Evolutionary conservation across 192 early-diverging fungal species (phyloP), one percentile per base, ranked within the genome.

Genomic region (Podila horticola): DNA sequence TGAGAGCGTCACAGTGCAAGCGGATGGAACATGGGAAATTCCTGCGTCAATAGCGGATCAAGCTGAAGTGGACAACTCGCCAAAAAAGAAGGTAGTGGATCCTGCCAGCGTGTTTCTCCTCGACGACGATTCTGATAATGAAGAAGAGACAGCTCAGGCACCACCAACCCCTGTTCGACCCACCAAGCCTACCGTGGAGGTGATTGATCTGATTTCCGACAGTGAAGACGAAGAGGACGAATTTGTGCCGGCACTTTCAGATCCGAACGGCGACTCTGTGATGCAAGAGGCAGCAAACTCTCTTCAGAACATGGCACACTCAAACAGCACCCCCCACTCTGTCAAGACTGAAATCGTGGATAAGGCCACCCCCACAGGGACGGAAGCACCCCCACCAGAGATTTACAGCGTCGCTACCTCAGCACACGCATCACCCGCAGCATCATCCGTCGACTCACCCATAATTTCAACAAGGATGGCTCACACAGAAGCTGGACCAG

Each of bases 121-220:
- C 19, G 82, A 82, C 20, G 79, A 81, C 41, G 82, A 82, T 29
- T 69, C 71, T 10, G 84, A 82, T 0, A 69, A 71, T 2, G 74
- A 83, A 22, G 68, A 66, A 34, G 41, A 34, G 36, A 30, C 22
- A 29, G 49, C 67, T 4, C 20, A 60, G 30, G 36, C 61, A 15
- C 49, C 63, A 1, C 20, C 49, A 10, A 28, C 26, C 11, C 58
- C 72, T 38, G 60, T 19, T 12, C 33, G 67, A 45, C 77, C 77
- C 30, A 19, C 66, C n/a, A 81, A 88, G n/a, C 81, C 71, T 41
- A 82, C 86, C 22, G 70, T 83, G 12, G 89, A 91, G 28, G 77
- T 89, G 48, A 87, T 94, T 51, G 92, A 94, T 70, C 75, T 94
- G 41, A 94, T 91, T 4, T 83, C 92, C 2, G 79, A 79, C 57